phyloP scores from a whole-genome alignment of 768 basidiomycete genomes.

The Mycena floridula region DNA sequence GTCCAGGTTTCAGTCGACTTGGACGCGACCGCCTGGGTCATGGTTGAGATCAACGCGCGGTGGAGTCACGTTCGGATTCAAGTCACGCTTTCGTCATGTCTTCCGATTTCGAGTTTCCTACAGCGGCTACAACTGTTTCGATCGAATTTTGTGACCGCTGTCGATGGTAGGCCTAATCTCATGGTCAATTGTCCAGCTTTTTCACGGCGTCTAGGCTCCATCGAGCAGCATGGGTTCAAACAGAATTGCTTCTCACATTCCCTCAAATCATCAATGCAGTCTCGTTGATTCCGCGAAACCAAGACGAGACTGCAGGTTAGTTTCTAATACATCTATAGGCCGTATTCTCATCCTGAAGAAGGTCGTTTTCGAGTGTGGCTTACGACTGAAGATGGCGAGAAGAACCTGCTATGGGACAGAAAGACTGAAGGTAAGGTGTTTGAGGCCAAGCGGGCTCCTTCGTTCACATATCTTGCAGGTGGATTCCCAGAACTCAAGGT shows the following conservation, averaged over 20 bases:
- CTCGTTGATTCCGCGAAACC: conserved; percentile 65
- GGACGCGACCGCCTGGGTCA: too few species aligned
- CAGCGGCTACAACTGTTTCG: too few species aligned
- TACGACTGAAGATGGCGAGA: conserved; percentile 23
- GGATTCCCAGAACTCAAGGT: conserved; percentile 90
- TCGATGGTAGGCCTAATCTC: background rate
- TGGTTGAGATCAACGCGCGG: too few species aligned
- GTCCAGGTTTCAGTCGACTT: conserved; percentile 41
- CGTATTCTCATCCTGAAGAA: too few species aligned
- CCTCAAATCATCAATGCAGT: conserved; percentile 65
- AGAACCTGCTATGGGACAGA: conserved; percentile 74
- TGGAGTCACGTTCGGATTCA: too few species aligned
- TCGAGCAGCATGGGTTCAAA: conserved; percentile 89
- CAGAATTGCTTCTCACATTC: conserved; percentile 88
- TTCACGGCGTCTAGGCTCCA: conserved; percentile 61
- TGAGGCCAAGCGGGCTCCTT: too few species aligned
- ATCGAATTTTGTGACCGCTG: conserved; percentile 98
- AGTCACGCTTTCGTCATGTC: too few species aligned
- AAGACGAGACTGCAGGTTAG: conserved; percentile 82
- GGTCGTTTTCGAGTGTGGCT: conserved; percentile 93
- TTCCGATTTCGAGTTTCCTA: too few species aligned
- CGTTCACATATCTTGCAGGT: too few species aligned
- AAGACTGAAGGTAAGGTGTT: conserved; percentile 74
- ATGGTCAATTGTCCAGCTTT: background rate
- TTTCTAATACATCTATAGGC: too few species aligned